A percentile compares a stretch with the other conserved stretches of the same genome.
Evolutionary conservation across 441 rosid genomes (phyloP).

Genomic region (Monsonia emarginata): DNA sequence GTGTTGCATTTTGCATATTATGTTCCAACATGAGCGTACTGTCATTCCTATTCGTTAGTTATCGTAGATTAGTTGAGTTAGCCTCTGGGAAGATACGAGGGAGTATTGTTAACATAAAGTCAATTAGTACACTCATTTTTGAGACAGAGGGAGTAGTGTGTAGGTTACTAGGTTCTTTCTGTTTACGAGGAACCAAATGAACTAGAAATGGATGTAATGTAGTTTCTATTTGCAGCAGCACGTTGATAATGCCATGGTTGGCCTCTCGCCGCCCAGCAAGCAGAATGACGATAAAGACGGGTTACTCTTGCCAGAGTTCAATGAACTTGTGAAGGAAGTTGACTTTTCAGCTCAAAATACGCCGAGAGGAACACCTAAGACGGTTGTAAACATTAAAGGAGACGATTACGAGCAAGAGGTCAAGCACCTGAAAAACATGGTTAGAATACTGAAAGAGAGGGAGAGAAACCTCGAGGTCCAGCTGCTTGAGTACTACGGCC

Average conservation of each 20-base stretch:
- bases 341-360: conserved; percentile 28
- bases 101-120: too few relatives aligned
- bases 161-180: too few relatives aligned
- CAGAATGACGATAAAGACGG: conserved; percentile 31
- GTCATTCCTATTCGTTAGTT: too few relatives aligned
- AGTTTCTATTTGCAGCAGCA: conserved; percentile 25
- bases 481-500: conserved; percentile 70
- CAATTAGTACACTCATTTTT: too few relatives aligned
- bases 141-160: too few relatives aligned
- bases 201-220: not conserved
- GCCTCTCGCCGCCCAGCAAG: conserved; percentile 33
- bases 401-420: conserved; percentile 53
- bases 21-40: too few relatives aligned
- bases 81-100: too few relatives aligned
- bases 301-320: conserved; percentile 46
- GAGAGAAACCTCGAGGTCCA: conserved; percentile 66
- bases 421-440: conserved; percentile 39
- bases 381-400: conserved; percentile 29
- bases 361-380: conserved; percentile 27
- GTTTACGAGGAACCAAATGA: too few relatives aligned
- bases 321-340: conserved; percentile 36
- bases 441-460: conserved; percentile 48
- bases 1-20: too few relatives aligned
- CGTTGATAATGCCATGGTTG: conserved; percentile 21
- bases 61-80: too few relatives aligned